Percentiles rank a stretch among this genome's conserved stretches.
Conservation (phyloP, 2,329 filamentous ascomycete species). For the Epichloe gansuensis region DNA sequence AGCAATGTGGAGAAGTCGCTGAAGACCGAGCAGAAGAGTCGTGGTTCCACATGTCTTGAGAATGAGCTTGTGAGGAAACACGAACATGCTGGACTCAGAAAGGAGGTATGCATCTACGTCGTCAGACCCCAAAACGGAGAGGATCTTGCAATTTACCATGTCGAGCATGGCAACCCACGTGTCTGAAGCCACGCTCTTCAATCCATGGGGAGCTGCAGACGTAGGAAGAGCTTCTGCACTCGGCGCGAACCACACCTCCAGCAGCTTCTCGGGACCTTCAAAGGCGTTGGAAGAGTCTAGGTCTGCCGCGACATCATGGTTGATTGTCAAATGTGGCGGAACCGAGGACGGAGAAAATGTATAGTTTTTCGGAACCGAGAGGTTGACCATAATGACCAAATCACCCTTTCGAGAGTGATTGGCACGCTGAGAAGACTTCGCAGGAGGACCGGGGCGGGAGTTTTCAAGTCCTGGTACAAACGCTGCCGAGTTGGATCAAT, state of each 20-base stretch:
- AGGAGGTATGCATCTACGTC: slow-evolving; percentile 92
- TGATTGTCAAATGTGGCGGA: slow-evolving; percentile 88
- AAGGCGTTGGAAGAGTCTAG: slow-evolving; percentile 94
- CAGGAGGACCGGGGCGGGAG: not conserved
- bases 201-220: slow-evolving; percentile 56
- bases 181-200: slow-evolving; percentile 75
- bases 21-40: slow-evolving; percentile 77
- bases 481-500: not conserved
- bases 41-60: slow-evolving; percentile 98
- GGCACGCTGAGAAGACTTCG: not conserved
- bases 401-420: not conserved
- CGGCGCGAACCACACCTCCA: slow-evolving; percentile 96
- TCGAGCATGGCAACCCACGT: slow-evolving; percentile 96
- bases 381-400: slow-evolving; percentile 54
- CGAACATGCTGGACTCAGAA: slow-evolving; percentile 99
- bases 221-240: slow-evolving; percentile 60
- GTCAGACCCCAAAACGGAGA: slow-evolving; percentile 86
- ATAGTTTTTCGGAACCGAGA: slow-evolving; percentile 67
- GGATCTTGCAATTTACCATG: slow-evolving; percentile 94
- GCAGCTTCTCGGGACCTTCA: slow-evolving; percentile 93
- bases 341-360: slow-evolving; percentile 71
- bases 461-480: not conserved
- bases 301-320: slow-evolving; percentile 84
- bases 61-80: slow-evolving; percentile 98
- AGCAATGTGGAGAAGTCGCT: slow-evolving; percentile 85